Conservation (phyloP, 352 stramenopile genomes). For the Phytophthora tubulina region DNA sequence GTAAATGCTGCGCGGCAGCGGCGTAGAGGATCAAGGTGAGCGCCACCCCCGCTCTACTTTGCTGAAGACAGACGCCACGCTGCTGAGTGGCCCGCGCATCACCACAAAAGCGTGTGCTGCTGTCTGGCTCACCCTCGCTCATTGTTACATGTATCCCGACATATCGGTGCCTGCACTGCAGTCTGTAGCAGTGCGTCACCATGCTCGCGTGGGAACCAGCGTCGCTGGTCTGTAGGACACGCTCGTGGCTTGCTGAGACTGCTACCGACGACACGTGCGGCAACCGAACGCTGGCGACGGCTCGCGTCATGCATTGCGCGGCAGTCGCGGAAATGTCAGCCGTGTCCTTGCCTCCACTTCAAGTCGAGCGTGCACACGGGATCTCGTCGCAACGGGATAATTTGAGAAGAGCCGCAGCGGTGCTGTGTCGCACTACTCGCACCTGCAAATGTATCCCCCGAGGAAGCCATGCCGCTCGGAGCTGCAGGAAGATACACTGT, state of each 20-base stretch:
- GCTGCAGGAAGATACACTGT: not conserved
- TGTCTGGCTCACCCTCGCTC: not conserved
- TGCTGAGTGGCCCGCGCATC: too few relatives aligned
- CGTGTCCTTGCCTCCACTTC: not conserved
- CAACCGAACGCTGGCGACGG: not conserved
- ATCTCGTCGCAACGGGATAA: slow-evolving; percentile 8
- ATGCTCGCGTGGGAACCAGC: too few relatives aligned
- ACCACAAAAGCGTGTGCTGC: too few relatives aligned
- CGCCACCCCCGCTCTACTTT: too few relatives aligned
- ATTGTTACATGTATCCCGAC: not conserved
- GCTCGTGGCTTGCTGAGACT: too few relatives aligned
- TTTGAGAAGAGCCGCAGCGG: not conserved
- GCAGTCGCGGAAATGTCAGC: too few relatives aligned
- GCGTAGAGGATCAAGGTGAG: not conserved
- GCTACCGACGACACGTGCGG: too few relatives aligned
- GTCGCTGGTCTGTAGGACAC: too few relatives aligned
- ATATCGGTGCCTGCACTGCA: not conserved
- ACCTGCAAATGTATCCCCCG: slow-evolving; percentile 10
- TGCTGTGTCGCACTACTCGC: slow-evolving; percentile 5
- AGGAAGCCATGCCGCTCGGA: not conserved
- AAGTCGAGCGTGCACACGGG: not conserved
- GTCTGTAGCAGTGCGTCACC: not conserved
- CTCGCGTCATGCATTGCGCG: too few relatives aligned
- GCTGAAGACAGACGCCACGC: too few relatives aligned
- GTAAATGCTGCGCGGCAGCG: too few relatives aligned